Conservation (phyloP, 495 filamentous ascomycete genomes). For the Cairneyella variabilis region DNA sequence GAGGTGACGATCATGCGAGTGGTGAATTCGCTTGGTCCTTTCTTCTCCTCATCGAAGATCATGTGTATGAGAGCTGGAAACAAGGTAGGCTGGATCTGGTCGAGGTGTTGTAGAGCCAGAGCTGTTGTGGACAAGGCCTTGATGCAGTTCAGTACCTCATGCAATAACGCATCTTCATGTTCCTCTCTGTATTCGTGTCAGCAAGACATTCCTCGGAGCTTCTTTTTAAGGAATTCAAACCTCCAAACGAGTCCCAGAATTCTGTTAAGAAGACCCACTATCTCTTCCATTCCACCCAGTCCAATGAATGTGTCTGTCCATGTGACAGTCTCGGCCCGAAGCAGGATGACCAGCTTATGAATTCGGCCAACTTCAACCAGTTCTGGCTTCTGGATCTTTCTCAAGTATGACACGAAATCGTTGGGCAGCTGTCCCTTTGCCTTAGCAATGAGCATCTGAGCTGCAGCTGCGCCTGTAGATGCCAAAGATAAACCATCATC, state of each 20-base stretch:
- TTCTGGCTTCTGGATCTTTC: slow-evolving; percentile 72
- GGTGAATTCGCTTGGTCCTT: slow-evolving; percentile 93
- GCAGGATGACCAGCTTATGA: slow-evolving; percentile 85
- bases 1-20: slow-evolving; percentile 85
- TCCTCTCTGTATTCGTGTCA: slow-evolving; percentile 59
- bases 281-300: slow-evolving; percentile 87
- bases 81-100: slow-evolving; percentile 69
- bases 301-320: slow-evolving; percentile 93
- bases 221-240: slow-evolving; percentile 44
- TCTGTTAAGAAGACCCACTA: slow-evolving; percentile 78
- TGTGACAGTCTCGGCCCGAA: slow-evolving; percentile 89
- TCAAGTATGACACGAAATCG: slow-evolving; percentile 79
- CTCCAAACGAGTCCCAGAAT: slow-evolving; percentile 97
- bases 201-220: slow-evolving; percentile 27
- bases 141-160: slow-evolving; percentile 88
- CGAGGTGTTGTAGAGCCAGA: slow-evolving; percentile 74
- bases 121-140: slow-evolving; percentile 94
- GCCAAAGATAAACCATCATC: slow-evolving; percentile 42
- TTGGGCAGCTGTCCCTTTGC: slow-evolving; percentile 57
- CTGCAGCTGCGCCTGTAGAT: slow-evolving; percentile 29
- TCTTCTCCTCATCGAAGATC: slow-evolving; percentile 95
- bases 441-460: slow-evolving; percentile 43
- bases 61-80: slow-evolving; percentile 86
- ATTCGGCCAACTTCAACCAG: slow-evolving; percentile 86
- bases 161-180: slow-evolving; percentile 88